Evolutionary conservation across 371 early-diverging fungal species (phyloP).

Genomic region (Mortierella sp.): DNA sequence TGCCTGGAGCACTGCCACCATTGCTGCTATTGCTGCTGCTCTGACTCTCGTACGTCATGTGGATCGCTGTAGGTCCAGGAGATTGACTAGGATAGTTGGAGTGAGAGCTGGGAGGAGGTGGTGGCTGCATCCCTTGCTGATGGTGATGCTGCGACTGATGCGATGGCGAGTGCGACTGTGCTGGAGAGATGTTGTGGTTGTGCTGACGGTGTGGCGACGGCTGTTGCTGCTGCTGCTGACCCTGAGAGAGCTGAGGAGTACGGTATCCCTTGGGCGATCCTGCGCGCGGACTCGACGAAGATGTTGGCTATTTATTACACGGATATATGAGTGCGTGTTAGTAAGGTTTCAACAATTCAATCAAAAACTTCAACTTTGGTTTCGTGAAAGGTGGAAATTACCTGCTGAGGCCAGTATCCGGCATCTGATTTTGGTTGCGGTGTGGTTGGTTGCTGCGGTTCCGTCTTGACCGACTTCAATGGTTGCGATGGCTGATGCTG

Average conservation of each 20-base stretch:
- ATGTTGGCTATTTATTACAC: not conserved
- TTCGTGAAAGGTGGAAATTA: not conserved
- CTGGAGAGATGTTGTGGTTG: not conserved
- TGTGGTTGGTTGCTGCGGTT: not conserved
- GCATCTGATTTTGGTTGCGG: conserved; percentile 10
- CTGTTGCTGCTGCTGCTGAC: conserved; percentile 24
- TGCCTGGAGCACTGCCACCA: not conserved
- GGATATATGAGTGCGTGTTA: not conserved
- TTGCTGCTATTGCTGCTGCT: not conserved
- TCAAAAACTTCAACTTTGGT: not conserved
- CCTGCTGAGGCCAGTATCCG: conserved; percentile 32
- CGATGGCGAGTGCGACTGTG: not conserved
- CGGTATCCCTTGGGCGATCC: conserved; percentile 22
- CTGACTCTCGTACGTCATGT: not conserved
- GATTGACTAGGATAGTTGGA: not conserved
- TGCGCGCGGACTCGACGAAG: not conserved
- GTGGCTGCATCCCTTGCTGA: conserved; percentile 7
- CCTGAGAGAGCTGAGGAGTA: conserved; percentile 3
- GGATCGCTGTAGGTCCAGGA: not conserved
- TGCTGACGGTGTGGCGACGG: not conserved
- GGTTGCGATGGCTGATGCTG: conserved; percentile 15
- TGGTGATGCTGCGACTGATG: not conserved
- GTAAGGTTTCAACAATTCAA: not conserved
- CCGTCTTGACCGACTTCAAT: not conserved
- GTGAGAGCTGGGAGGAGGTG: not conserved